Base-by-base conservation (phyloP, 306 rosid species). In the Fragaria vesca region DNA sequence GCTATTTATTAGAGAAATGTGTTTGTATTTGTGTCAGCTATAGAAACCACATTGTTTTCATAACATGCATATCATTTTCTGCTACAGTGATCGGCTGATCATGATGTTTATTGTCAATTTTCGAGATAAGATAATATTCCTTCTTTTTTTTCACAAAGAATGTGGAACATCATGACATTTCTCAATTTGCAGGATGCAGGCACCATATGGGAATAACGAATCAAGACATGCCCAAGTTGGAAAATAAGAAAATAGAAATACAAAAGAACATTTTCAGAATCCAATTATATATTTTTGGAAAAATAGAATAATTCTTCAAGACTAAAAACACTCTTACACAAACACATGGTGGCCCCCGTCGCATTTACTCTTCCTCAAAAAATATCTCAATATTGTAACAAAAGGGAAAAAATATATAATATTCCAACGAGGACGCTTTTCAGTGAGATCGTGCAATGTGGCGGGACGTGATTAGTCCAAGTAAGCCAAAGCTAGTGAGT, bases 361-460 rank as follows among this genome's bases (percentile, higher is more conserved):
- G 34, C 34, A 2, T 32, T 32, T 32, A 2, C 32, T 32, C 4
- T 32, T 32, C 4, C 34, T 32, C 4, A 2, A 32, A 32, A 32
- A 30, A 30, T 30, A 30, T 30, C 32, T 30, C 32, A 30, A 32
- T 32, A 32, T 32, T 32, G 34, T 32, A 32, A 32, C 34, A 32
- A 32, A 28, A 32, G 3, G 34, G 34, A 32, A 32, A 30, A 32
- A 32, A 30, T 30, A 30, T 30, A 30, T 30, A 30, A 30, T 61
- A 61, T 40, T 42, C 24, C n/a, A 5, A 5, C 1, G 6, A 5
- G 50, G 16, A 34, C 21, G 61, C 17, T 46, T 48, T 74, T 21
- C 51, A 85, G 86, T 72, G 80, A 40, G 81, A 32, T 17, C 0
- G 0, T 2, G 57, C 86, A 6, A 85, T 87, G 83, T 85, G 90